These are phyloP conservation scores for Carex sylvatica DNA, from an alignment of 202 grass and related monocot species.

Conservation along the genomic window DNA sequence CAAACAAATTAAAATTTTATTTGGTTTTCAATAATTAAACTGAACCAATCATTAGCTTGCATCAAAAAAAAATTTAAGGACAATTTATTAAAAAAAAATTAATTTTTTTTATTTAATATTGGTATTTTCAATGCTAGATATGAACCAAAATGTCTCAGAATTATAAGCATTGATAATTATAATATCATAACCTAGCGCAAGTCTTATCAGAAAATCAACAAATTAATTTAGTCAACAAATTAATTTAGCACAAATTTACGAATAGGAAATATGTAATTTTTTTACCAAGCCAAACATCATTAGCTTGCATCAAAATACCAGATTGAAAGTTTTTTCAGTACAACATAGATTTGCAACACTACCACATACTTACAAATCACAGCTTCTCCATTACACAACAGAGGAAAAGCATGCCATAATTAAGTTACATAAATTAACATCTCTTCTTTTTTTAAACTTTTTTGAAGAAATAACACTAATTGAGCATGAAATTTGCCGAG, in stretches of 20 bases:
- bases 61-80: no score
- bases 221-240: no score
- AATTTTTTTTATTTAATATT: neutral
- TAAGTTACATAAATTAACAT: neutral
- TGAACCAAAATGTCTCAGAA: no score
- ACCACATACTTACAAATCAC: neutral
- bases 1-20: no score
- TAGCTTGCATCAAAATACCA: conserved; percentile 7
- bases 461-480: neutral
- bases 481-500: conserved; percentile 13
- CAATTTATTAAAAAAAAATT: no score
- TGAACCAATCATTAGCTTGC: no score
- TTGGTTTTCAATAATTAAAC: no score
- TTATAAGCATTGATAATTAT: neutral
- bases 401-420: neutral
- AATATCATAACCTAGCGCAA: neutral
- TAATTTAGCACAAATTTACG: neutral
- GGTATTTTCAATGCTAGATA: no score
- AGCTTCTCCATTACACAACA: neutral
- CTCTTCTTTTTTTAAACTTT: no score
- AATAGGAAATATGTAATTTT: neutral
- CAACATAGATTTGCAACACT: neutral
- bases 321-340: neutral
- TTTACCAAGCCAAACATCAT: conserved; percentile 6
- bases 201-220: no score